Evolutionary conservation across 2,329 filamentous ascomycete genomes (phyloP), one percentile per base, ranked within the genome.

Genomic region (Diaporthe nobilis): DNA sequence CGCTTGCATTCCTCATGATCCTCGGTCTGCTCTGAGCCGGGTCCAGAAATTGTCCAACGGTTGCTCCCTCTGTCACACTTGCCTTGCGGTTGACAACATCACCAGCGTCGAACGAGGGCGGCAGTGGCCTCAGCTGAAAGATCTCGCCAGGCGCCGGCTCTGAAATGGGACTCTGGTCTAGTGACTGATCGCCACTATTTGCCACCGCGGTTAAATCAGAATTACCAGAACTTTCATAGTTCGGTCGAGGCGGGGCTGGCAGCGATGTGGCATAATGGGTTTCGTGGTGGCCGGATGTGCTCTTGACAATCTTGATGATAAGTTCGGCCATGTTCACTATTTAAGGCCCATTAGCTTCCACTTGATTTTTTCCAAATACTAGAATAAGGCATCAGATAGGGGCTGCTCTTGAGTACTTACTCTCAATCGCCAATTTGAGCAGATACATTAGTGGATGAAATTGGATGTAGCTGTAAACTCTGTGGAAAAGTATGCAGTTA

Each of bases 401-500:
- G 4, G 1, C 5, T 9, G 15, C 2, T 39, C 15, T 28, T 25
- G n/a, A 42, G 4, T 28, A 68, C 65, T 70, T 0, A 70, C 65
- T 87, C 78, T 89, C 87, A 79, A 90, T 88, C 78, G 88, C 84
- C 34, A 89, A 82, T 77, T 89, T 89, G 76, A 87, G 81, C 31
- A 87, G 81, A 78, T 87, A 88, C 8, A 84, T 84, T 2, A 87
- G 80, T 0, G 86, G 86, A 74, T 88, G 86, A 78, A 88, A 86
- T 79, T 88, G 86, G 39, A 88, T 83, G 79, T 88, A 89, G 25
- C 80, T 81, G 47, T 47, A 28, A 7, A 68, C 7, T 20, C 57
- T 39, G 37, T 28, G 34, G 57, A 63, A 22, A 49, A n/a, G 6
- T 10, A 3, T n/a, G 12, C 28, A 31, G 51, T 63, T n/a, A 51